Evolutionary conservation across 2,329 filamentous ascomycete genomes (phyloP).

Genomic region (Juglanconis sp.): DNA sequence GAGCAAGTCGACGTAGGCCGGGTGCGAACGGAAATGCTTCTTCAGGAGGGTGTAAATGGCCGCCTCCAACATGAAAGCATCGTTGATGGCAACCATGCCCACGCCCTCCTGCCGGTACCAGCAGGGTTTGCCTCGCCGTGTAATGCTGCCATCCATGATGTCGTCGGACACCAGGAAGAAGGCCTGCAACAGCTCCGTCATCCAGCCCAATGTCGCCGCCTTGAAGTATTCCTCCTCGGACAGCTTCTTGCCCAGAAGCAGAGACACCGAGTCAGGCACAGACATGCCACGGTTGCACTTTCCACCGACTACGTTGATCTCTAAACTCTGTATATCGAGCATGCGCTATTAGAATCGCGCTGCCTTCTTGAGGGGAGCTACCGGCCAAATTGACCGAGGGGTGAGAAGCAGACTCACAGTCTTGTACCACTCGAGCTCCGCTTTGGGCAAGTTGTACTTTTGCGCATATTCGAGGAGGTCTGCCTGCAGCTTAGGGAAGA

Average conservation of each 20-base stretch:
- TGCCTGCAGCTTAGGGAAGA: slow-evolving; percentile 83
- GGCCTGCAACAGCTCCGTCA: slow-evolving; percentile 96
- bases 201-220: slow-evolving; percentile 86
- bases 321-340: slow-evolving; percentile 59
- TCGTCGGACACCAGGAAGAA: slow-evolving; percentile 99
- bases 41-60: slow-evolving; percentile 88
- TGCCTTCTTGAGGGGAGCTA: neutral
- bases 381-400: slow-evolving; percentile 15
- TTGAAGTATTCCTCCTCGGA: slow-evolving; percentile 82
- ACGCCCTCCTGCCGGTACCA: slow-evolving; percentile 92
- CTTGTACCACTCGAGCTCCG: slow-evolving; percentile 83
- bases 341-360: slow-evolving; percentile 13
- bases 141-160: slow-evolving; percentile 97
- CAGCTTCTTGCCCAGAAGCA: slow-evolving; percentile 71
- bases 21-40: slow-evolving; percentile 87
- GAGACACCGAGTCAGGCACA: slow-evolving; percentile 83
- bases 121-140: slow-evolving; percentile 88
- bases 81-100: slow-evolving; percentile 97
- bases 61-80: slow-evolving; percentile 91
- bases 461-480: slow-evolving; percentile 76
- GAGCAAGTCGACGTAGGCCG: slow-evolving; percentile 83
- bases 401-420: slow-evolving; percentile 50
- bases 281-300: slow-evolving; percentile 99
- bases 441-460: slow-evolving; percentile 77
- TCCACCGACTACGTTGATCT: slow-evolving; percentile 84